Base-by-base conservation (phyloP, 768 basidiomycete species). In the Kwoniella heveanensis region DNA sequence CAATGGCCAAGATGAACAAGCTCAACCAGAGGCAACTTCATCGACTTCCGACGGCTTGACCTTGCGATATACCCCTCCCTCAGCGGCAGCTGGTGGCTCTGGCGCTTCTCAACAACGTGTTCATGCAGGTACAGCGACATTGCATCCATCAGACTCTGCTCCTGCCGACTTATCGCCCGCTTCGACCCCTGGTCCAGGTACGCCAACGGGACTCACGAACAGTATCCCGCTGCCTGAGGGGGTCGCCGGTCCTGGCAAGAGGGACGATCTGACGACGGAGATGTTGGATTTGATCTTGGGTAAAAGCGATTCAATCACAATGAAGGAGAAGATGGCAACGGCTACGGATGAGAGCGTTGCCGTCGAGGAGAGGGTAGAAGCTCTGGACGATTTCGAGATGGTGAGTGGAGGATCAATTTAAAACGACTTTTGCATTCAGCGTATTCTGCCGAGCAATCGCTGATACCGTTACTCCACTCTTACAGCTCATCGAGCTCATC, bases 371-470 rank as follows among this genome's bases (percentile, higher is more conserved):
- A 57, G 79, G 17, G 74, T 79, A 51, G 69, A 76, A 47, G 80
- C 80, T 1, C 62, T 81, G 37, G 80, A 81, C 62, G 78, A 81
- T 63, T 78, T 81, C 44, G 80, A 81, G 56, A 78, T 81, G 76
- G 77, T 79, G 24, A 64, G 59, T 57, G 15, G 47, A 21, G 22
- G 30, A 57, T 15, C 21, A 37, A 47, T 32, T 10, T 6, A 13
- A 27, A 29, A 55, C 19, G 46, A 51, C 55, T 44, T 32, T 51
- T 26, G 12, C 48, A 27, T 30, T 30, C 4, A 25, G 3, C 27
- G 27, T 9, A 27, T n/a, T 36, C 32, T 6, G 32, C 13, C 13
- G 7, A 36, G 22, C 9, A 10, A 54, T 21, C 1, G 29, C 57
- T 47, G 57, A 48, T 17, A 24, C 21, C 21, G 30, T 22, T 37